These are phyloP conservation scores for Mortierella hygrophila DNA, from an alignment of 192 early-diverging fungal species.

Conservation along the genomic window DNA sequence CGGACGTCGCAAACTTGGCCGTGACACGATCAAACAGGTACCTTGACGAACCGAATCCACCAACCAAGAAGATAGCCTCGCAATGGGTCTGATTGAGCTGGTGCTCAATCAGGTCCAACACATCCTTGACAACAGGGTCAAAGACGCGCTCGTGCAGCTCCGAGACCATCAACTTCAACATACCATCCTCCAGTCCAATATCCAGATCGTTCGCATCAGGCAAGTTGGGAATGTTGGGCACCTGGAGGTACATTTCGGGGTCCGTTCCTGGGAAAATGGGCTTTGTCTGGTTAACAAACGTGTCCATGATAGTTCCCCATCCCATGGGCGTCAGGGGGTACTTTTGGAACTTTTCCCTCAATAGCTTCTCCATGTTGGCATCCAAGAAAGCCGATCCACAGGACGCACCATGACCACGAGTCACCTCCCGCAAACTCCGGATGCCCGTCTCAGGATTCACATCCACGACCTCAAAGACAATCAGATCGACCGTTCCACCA, in stretches of 20 bases:
- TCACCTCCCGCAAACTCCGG: conserved; percentile 63
- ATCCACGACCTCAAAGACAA: conserved; percentile 60
- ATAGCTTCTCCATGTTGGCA: conserved; percentile 58
- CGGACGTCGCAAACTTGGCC: conserved; percentile 57
- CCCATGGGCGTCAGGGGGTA: conserved; percentile 55
- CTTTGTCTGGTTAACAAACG: conserved; percentile 59
- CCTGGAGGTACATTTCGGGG: conserved; percentile 55
- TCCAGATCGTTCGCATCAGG: conserved; percentile 54
- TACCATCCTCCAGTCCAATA: conserved; percentile 53
- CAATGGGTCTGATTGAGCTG: conserved; percentile 52
- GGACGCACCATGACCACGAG: conserved; percentile 62
- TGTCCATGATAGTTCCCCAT: conserved; percentile 61
- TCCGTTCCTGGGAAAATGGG: conserved; percentile 53
- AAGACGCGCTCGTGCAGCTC: conserved; percentile 52
- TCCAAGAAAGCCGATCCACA: conserved; percentile 63
- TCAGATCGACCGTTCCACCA: conserved; percentile 60
- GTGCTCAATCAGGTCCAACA: conserved; percentile 52
- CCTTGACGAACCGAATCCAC: conserved; percentile 63
- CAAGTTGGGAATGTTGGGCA: conserved; percentile 54
- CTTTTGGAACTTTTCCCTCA: conserved; percentile 57
- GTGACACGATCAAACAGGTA: conserved; percentile 63
- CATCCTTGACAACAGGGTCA: conserved; percentile 45
- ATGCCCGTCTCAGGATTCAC: conserved; percentile 49
- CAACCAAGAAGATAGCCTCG: conserved; percentile 63
- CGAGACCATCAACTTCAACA: conserved; percentile 55